Percentiles rank a stretch among this genome's conserved stretches.
phyloP scores from a whole-genome alignment of 2,329 filamentous ascomycete genomes.

The Pyricularia grisea region DNA sequence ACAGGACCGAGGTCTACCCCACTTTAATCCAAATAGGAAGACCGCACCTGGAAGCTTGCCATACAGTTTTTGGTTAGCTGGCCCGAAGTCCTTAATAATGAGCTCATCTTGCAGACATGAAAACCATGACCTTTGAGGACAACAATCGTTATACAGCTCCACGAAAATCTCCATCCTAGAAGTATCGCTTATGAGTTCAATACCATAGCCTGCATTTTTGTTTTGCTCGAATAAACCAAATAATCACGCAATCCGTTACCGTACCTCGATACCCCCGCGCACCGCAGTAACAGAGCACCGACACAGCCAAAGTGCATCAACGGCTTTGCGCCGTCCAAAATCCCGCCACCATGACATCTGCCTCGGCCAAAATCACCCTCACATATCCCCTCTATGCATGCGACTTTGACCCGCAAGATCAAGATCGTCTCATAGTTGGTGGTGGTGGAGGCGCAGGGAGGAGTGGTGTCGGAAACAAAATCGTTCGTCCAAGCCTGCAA shows the following conservation, averaged over 20 bases:
- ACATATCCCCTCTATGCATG: constrained; percentile 80
- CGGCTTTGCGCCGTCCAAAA: neutral
- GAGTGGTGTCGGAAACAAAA: constrained; percentile 79
- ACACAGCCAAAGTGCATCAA: neutral
- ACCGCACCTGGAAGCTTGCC: neutral
- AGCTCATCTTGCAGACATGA: neutral
- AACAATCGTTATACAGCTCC: neutral
- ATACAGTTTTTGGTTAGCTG: neutral
- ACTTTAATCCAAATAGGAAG: neutral
- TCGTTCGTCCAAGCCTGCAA: constrained; percentile 42
- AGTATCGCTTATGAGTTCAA: neutral
- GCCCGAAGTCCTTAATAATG: neutral
- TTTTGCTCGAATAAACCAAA: neutral
- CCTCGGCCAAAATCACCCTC: constrained; percentile 53
- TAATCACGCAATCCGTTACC: neutral
- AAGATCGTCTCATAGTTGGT: constrained; percentile 67
- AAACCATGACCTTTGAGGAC: neutral
- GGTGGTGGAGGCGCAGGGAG: constrained; percentile 79
- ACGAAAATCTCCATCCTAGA: neutral
- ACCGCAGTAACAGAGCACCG: neutral
- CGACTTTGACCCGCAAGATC: constrained; percentile 77
- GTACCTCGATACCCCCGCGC: neutral
- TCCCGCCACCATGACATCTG: constrained; percentile 3
- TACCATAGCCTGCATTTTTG: neutral
- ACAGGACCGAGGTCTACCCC: neutral